Evolutionary conservation across 2,329 filamentous ascomycete genomes (phyloP).

Genomic region (Pleoardoris graminearum): DNA sequence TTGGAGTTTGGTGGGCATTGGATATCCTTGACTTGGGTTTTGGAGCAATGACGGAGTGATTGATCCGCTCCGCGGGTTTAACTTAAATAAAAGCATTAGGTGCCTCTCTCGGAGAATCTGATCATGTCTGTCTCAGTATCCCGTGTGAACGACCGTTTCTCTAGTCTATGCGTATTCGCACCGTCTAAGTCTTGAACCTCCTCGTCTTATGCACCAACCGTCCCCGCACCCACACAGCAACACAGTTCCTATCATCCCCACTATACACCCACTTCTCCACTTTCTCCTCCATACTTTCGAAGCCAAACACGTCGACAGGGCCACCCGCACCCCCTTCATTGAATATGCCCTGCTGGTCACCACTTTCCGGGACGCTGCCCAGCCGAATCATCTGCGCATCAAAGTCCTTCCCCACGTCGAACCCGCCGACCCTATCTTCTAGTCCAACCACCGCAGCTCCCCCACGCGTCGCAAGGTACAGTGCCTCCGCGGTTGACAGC

Average conservation of each 20-base stretch:
- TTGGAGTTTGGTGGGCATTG: slow-evolving; percentile 21
- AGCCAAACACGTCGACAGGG: slow-evolving; percentile 86
- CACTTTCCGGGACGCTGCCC: slow-evolving; percentile 45
- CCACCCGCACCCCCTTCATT: slow-evolving; percentile 50
- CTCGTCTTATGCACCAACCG: slow-evolving; percentile 68
- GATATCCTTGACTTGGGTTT: slow-evolving; percentile 9
- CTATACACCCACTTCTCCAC: slow-evolving; percentile 94
- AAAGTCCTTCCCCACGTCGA: slow-evolving; percentile 85
- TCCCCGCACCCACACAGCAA: slow-evolving; percentile 86
- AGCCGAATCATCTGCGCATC: slow-evolving; percentile 84
- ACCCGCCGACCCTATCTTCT: slow-evolving; percentile 71
- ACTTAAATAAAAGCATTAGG: neutral
- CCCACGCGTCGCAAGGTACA: slow-evolving; percentile 86
- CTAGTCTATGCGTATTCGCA: neutral
- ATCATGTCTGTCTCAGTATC: neutral
- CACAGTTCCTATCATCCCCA: slow-evolving; percentile 90
- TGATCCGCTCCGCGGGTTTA: neutral
- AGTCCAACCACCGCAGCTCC: slow-evolving; percentile 82
- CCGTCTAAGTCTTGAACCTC: slow-evolving; percentile 11
- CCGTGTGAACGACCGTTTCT: neutral
- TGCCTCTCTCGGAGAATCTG: neutral
- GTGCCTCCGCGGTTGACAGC: slow-evolving; percentile 79
- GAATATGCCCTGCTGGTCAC: slow-evolving; percentile 42
- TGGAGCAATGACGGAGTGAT: neutral
- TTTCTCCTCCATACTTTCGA: slow-evolving; percentile 83